Evolutionary conservation across 192 early-diverging fungal species (phyloP).

Genomic region (Mortierella hygrophila): DNA sequence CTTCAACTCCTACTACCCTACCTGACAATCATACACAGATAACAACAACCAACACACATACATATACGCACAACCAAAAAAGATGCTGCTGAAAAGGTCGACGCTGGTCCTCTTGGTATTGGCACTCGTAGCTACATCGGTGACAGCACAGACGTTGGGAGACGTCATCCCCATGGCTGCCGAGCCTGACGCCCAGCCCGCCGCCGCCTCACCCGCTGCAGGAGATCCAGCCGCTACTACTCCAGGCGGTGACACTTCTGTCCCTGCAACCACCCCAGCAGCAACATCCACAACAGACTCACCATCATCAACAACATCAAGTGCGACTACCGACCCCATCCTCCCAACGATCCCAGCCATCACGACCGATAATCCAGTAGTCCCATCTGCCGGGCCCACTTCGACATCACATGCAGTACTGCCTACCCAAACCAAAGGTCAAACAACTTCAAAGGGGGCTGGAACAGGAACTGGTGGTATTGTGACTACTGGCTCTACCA

Average conservation of each 20-base stretch:
- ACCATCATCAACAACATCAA: background rate
- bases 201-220: background rate
- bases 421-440: background rate
- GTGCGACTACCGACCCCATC: background rate
- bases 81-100: constrained; percentile 29
- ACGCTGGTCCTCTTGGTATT: constrained; percentile 19
- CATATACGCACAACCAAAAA: background rate
- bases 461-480: background rate
- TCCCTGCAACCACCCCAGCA: too few relatives aligned
- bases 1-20: background rate
- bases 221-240: background rate
- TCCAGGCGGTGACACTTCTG: too few relatives aligned
- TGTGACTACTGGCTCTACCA: background rate
- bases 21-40: background rate
- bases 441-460: background rate
- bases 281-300: background rate
- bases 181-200: background rate
- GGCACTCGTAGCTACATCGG: background rate
- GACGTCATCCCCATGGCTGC: background rate
- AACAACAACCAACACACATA: background rate
- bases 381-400: background rate
- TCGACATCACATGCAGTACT: background rate
- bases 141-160: background rate
- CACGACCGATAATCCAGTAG: background rate
- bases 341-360: background rate